These are phyloP conservation scores for Furcasterigmium furcatum DNA, from an alignment of 2,329 filamentous ascomycete genomes.

Conservation along the genomic window DNA sequence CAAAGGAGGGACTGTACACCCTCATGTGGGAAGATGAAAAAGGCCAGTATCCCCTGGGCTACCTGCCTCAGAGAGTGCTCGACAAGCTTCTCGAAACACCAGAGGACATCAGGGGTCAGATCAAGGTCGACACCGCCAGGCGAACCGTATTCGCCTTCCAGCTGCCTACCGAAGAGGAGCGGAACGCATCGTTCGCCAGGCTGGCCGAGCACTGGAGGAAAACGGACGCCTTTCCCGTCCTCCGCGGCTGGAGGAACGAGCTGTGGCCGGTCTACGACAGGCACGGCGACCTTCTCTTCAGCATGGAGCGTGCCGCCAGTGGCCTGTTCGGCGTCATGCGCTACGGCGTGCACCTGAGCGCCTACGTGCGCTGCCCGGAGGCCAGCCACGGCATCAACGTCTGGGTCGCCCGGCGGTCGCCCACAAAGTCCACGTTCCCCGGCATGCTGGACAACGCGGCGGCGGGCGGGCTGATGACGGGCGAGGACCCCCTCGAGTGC, in stretches of 20 bases:
- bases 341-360: conserved; percentile 81
- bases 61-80: conserved; percentile 50
- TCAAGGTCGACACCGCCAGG: conserved; percentile 56
- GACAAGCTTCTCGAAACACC: conserved; percentile 45
- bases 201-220: conserved; percentile 67
- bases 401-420: conserved; percentile 79
- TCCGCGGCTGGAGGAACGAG: conserved; percentile 79
- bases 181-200: conserved; percentile 52
- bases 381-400: conserved; percentile 61
- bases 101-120: conserved; percentile 47
- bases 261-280: conserved; percentile 73
- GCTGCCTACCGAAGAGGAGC: conserved; percentile 55
- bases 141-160: conserved; percentile 64
- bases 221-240: conserved; percentile 68
- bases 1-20: conserved; percentile 63
- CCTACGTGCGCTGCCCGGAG: conserved; percentile 51
- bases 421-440: conserved; percentile 80
- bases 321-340: conserved; percentile 72
- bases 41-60: conserved; percentile 61
- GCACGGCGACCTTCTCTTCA: conserved; percentile 62
- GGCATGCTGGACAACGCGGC: conserved; percentile 96
- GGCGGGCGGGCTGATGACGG: conserved; percentile 76
- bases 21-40: conserved; percentile 60
- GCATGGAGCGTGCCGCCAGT: conserved; percentile 72
- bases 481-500: conserved; percentile 77